Evolutionary conservation across 495 filamentous ascomycete genomes (phyloP).

Genomic region (Chaetomidium leptoderma): DNA sequence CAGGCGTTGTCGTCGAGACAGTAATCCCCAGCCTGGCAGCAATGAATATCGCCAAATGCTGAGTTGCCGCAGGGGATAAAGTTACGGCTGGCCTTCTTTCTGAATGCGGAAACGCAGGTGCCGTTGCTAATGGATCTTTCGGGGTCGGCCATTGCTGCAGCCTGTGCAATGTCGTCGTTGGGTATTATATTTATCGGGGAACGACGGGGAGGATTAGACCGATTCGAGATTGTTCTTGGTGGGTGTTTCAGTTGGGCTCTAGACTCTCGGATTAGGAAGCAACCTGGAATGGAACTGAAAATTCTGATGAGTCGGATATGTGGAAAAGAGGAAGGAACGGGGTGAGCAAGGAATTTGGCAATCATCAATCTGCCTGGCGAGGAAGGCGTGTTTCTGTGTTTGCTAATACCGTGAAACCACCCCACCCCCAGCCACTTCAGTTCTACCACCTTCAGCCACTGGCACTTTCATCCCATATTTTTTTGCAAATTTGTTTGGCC

Average conservation of each 20-base stretch:
- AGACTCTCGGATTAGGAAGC: too few relatives aligned
- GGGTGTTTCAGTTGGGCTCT: too few relatives aligned
- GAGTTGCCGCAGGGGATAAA: slow-evolving; percentile 41
- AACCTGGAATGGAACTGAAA: too few relatives aligned
- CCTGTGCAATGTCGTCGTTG: too few relatives aligned
- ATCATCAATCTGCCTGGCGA: too few relatives aligned
- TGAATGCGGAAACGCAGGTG: slow-evolving; percentile 31
- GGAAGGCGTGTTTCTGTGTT: neutral
- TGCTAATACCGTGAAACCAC: neutral
- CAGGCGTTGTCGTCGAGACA: slow-evolving; percentile 32
- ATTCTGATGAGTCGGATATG: too few relatives aligned
- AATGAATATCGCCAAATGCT: slow-evolving; percentile 29
- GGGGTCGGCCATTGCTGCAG: slow-evolving; percentile 5
- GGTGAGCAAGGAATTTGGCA: too few relatives aligned
- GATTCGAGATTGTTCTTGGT: too few relatives aligned
- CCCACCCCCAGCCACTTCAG: neutral
- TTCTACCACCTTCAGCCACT: neutral
- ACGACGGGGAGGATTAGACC: too few relatives aligned
- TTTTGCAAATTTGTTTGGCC: too few relatives aligned
- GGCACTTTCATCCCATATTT: neutral
- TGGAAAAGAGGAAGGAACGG: neutral
- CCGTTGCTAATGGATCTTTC: slow-evolving; percentile 34
- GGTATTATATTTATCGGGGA: too few relatives aligned
- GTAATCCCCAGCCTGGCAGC: slow-evolving; percentile 36
- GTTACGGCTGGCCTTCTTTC: neutral